Percentiles rank a stretch among this genome's conserved stretches.
phyloP scores from a whole-genome alignment of 352 stramenopile species.

The Phytophthora melonis region DNA sequence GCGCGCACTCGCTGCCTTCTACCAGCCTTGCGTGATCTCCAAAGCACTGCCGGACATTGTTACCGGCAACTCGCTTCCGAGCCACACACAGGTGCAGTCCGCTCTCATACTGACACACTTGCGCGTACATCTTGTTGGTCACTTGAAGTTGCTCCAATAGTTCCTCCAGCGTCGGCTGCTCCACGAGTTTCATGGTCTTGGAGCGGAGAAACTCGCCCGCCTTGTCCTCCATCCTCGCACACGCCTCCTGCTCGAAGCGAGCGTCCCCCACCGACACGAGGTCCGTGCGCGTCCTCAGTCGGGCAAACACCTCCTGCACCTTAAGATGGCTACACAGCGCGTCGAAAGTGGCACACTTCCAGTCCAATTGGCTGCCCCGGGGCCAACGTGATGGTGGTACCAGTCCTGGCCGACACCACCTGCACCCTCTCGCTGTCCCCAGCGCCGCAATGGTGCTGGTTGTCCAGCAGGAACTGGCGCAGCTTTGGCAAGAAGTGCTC shows the following conservation, averaged over 20 bases:
- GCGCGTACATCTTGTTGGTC: conserved; percentile 43
- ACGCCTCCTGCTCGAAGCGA: conserved; percentile 63
- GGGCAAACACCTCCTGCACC: conserved; percentile 47
- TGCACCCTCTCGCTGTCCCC: conserved; percentile 41
- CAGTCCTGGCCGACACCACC: conserved; percentile 70
- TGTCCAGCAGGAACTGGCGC: conserved; percentile 46
- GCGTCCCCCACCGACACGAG: conserved; percentile 71
- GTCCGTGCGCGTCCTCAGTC: conserved; percentile 39
- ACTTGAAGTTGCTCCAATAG: conserved; percentile 59
- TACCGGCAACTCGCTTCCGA: conserved; percentile 16
- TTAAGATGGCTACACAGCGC: conserved; percentile 60
- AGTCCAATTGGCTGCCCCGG: conserved; percentile 49
- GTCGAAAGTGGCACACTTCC: conserved; percentile 65
- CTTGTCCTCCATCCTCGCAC: conserved; percentile 50
- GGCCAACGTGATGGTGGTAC: conserved; percentile 53
- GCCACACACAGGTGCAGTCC: conserved; percentile 59
- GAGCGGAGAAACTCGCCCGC: conserved; percentile 41
- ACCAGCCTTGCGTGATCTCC: conserved; percentile 10
- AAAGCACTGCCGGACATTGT: conserved; percentile 1
- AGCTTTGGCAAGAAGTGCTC: conserved; percentile 58
- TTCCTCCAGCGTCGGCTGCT: conserved; percentile 53
- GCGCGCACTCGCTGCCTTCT: conserved; percentile 7
- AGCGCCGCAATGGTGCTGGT: conserved; percentile 30
- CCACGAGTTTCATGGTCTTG: conserved; percentile 70
- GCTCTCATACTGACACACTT: conserved; percentile 49